phyloP scores from a whole-genome alignment of 495 filamentous ascomycete genomes.

The Podospora appendiculata region DNA sequence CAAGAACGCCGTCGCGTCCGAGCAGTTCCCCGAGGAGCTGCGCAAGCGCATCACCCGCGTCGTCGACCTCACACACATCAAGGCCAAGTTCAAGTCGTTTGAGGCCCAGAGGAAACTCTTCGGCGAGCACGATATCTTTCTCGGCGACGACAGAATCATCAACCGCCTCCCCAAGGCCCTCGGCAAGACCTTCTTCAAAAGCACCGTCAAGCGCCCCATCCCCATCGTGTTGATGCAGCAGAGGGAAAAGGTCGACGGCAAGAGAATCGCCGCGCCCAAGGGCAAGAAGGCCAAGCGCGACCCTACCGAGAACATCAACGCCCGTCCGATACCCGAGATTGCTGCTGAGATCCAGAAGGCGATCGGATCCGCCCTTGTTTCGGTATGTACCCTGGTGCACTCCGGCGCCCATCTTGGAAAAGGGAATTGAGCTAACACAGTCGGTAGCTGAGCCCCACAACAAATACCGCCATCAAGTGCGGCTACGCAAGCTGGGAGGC shows the following conservation, averaged over 20 bases:
- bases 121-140: constrained; percentile 76
- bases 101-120: constrained; percentile 80
- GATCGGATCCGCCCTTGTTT: constrained; percentile 58
- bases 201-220: constrained; percentile 72
- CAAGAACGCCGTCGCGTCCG: constrained; percentile 75
- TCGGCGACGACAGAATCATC: constrained; percentile 77
- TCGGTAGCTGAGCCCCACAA: constrained; percentile 18
- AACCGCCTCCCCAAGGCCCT: constrained; percentile 67
- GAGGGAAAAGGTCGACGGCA: constrained; percentile 57
- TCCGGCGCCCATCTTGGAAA: neutral
- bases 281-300: constrained; percentile 34
- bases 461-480: constrained; percentile 47
- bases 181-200: constrained; percentile 82
- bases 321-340: constrained; percentile 41
- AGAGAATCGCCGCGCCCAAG: constrained; percentile 48
- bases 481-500: constrained; percentile 65
- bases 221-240: constrained; percentile 65
- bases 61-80: constrained; percentile 75
- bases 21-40: constrained; percentile 66
- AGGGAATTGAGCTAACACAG: neutral
- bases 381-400: neutral
- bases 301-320: constrained; percentile 27
- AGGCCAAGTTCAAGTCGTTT: constrained; percentile 76
- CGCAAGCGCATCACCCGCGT: constrained; percentile 69
- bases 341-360: constrained; percentile 67